phyloP scores from a whole-genome alignment of 2,329 filamentous ascomycete genomes.

The Hirsutella thompsonii region DNA sequence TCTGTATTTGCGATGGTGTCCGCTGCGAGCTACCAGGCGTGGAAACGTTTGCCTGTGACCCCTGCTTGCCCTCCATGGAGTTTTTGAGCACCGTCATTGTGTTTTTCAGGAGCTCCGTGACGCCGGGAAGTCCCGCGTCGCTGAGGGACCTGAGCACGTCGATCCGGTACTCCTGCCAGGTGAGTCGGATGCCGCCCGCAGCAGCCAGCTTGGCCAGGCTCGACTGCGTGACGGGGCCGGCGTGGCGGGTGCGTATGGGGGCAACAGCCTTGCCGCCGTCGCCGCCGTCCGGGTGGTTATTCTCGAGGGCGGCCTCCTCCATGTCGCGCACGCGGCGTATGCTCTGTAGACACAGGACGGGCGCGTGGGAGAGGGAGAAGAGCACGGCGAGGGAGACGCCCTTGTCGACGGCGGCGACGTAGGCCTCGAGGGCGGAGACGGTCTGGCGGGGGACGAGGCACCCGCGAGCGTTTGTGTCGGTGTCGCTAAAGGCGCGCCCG shows the following conservation, averaged over 20 bases:
- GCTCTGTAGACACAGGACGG: constrained; percentile 41
- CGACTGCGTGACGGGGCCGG: constrained; percentile 56
- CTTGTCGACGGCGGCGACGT: constrained; percentile 34
- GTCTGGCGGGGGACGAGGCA: constrained; percentile 35
- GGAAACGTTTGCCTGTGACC: constrained; percentile 5
- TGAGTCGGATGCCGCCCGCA: constrained; percentile 51
- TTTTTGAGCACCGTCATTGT: constrained; percentile 66
- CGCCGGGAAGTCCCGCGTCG: constrained; percentile 47
- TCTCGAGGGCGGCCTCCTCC: constrained; percentile 40
- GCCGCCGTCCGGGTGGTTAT: constrained; percentile 11
- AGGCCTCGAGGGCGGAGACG: constrained; percentile 30
- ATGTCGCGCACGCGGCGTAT: constrained; percentile 40
- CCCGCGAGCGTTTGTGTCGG: constrained; percentile 49
- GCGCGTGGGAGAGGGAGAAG: constrained; percentile 48
- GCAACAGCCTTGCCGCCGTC: too few relatives aligned
- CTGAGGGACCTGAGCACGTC: constrained; percentile 59
- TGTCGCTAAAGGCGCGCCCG: constrained; percentile 52
- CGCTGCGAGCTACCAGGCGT: constrained; percentile 1
- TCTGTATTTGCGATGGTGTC: background rate
- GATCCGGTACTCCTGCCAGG: constrained; percentile 64
- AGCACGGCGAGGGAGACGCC: constrained; percentile 32
- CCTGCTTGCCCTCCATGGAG: constrained; percentile 19
- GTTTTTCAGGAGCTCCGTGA: constrained; percentile 62
- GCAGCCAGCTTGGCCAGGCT: constrained; percentile 50
- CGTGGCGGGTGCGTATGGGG: constrained; percentile 38